phyloP scores from a whole-genome alignment of 495 filamentous ascomycete genomes.

The Copromyces sp. region DNA sequence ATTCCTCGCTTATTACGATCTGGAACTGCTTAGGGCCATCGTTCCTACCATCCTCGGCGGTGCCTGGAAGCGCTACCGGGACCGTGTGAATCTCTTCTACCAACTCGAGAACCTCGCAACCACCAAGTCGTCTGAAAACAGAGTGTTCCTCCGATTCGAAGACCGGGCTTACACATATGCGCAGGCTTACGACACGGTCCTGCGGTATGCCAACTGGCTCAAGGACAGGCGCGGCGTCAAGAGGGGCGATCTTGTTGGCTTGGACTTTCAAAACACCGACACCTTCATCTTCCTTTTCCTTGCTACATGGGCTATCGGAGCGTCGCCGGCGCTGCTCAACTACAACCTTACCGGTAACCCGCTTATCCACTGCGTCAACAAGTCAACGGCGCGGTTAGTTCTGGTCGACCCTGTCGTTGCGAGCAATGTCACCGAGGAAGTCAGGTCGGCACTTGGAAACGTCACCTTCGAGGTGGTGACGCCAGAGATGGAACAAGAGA shows the following conservation, averaged over 20 bases:
- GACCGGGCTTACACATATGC: constrained; percentile 69
- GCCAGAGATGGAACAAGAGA: constrained; percentile 51
- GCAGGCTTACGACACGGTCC: constrained; percentile 61
- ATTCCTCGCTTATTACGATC: constrained; percentile 57
- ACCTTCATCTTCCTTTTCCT: constrained; percentile 75
- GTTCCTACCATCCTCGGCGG: constrained; percentile 33
- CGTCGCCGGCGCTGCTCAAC: constrained; percentile 87
- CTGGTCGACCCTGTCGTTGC: constrained; percentile 65
- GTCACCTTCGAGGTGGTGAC: constrained; percentile 55
- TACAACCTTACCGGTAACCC: constrained; percentile 75
- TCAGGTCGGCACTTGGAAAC: constrained; percentile 28
- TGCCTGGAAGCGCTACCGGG: constrained; percentile 38
- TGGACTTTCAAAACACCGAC: constrained; percentile 82
- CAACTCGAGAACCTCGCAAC: constrained; percentile 59
- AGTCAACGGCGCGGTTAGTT: constrained; percentile 58
- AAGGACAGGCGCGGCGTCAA: constrained; percentile 59
- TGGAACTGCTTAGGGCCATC: constrained; percentile 40
- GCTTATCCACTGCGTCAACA: constrained; percentile 67
- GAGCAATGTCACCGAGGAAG: constrained; percentile 35
- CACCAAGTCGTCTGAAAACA: constrained; percentile 42
- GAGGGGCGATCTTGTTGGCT: constrained; percentile 71
- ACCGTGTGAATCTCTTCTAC: constrained; percentile 70
- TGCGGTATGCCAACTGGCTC: constrained; percentile 79
- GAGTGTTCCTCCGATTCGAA: constrained; percentile 62
- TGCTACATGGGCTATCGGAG: constrained; percentile 82